Percentiles rank a stretch among this genome's conserved stretches.
Evolutionary conservation across 176 grass and related monocot species (phyloP).

Genomic region (Phoenix roebelenii): DNA sequence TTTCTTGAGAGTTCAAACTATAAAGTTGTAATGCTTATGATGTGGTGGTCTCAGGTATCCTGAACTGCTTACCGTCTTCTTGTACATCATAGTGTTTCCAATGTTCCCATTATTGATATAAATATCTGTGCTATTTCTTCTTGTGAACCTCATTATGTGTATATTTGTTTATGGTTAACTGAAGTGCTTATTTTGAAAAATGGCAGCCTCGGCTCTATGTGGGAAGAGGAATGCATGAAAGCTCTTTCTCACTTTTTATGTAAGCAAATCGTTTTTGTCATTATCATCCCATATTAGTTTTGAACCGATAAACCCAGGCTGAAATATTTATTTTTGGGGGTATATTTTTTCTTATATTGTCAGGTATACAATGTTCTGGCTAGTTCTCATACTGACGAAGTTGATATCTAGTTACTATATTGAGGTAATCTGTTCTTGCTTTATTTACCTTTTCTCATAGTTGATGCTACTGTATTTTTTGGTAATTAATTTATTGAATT

Average conservation of each 20-base stretch:
- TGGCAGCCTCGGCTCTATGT: conserved; percentile 77
- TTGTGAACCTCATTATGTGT: no score
- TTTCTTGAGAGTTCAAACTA: conserved; percentile 66
- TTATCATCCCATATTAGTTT: no score
- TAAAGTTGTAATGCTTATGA: conserved; percentile 53
- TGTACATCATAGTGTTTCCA: not conserved
- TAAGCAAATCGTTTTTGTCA: conserved; percentile 28
- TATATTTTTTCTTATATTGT: not conserved
- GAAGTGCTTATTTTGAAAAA: no score
- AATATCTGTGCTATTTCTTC: no score
- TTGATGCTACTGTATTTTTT: no score
- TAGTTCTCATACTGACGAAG: conserved; percentile 69
- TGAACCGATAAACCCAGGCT: no score
- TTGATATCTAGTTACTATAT: conserved; percentile 89
- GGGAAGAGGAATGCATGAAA: conserved; percentile 98
- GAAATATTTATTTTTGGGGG: conserved; percentile 8
- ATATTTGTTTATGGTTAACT: no score
- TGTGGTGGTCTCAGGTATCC: conserved; percentile 99
- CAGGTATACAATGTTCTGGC: conserved; percentile 96
- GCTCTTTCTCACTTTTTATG: conserved; percentile 86
- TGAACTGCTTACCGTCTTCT: conserved; percentile 1
- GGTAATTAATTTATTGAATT: no score
- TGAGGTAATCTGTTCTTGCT: conserved; percentile 37
- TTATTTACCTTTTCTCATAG: no score
- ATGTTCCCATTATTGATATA: no score